Percentiles rank a stretch among this genome's conserved stretches.
Conservation (phyloP, 306 rosid species). For the Luffa acutangula region DNA sequence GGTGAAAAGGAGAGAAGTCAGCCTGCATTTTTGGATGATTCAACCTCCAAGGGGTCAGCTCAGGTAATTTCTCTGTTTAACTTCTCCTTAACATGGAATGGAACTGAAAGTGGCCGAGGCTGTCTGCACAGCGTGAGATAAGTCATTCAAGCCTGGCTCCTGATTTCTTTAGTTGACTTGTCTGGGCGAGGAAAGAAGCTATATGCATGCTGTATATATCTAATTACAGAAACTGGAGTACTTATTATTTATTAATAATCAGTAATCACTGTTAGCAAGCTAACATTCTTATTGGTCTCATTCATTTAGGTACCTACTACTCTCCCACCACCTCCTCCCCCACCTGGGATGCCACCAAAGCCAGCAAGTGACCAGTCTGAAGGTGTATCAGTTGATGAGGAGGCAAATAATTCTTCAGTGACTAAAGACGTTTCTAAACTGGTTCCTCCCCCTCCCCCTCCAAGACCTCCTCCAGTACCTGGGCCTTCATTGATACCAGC, state of each 20-base stretch:
- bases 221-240: not conserved
- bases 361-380: slow-evolving; percentile 44
- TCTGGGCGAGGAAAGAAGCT: not conserved
- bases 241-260: slow-evolving; percentile 13
- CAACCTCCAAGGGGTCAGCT: slow-evolving; percentile 38
- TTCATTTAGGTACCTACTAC: slow-evolving; percentile 40
- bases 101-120: not conserved
- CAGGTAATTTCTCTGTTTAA: slow-evolving; percentile 39
- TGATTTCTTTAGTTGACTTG: not conserved
- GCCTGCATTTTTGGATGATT: slow-evolving; percentile 38
- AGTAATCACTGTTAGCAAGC: slow-evolving; percentile 5
- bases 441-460: slow-evolving; percentile 77
- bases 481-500: slow-evolving; percentile 51
- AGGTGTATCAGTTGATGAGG: slow-evolving; percentile 36
- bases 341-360: slow-evolving; percentile 54
- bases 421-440: slow-evolving; percentile 50
- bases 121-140: not conserved
- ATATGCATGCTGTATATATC: not conserved
- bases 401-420: slow-evolving; percentile 30
- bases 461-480: slow-evolving; percentile 57
- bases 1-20: slow-evolving; percentile 51
- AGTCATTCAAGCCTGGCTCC: not conserved
- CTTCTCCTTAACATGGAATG: slow-evolving; percentile 6
- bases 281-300: slow-evolving; percentile 16
- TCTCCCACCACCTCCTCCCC: slow-evolving; percentile 90